phyloP scores from a whole-genome alignment of 192 early-diverging fungal genomes.

The Dissophora ornata region DNA sequence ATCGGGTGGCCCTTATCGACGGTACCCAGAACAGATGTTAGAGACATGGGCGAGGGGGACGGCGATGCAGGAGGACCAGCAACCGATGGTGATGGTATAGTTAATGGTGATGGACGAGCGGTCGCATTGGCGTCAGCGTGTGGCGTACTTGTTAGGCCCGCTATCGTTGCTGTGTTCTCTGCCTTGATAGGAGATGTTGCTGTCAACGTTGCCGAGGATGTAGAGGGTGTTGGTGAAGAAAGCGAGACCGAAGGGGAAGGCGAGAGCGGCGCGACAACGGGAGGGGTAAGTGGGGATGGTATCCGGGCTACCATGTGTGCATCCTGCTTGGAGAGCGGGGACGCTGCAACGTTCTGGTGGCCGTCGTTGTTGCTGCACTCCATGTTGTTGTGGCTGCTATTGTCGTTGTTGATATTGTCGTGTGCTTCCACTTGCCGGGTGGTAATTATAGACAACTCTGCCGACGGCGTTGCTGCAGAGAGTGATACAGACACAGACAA shows the following conservation, averaged over 20 bases:
- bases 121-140: not conserved
- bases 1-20: conserved; percentile 52
- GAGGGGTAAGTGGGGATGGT: conserved; percentile 3
- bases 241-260: conserved; percentile 19
- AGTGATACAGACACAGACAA: conserved; percentile 6
- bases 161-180: not conserved
- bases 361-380: no score
- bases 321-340: not conserved
- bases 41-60: conserved; percentile 21
- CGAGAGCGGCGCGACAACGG: conserved; percentile 13
- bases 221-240: conserved; percentile 16
- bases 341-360: no score
- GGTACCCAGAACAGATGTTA: conserved; percentile 10
- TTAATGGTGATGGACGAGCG: not conserved
- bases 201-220: not conserved
- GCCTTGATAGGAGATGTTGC: conserved; percentile 1
- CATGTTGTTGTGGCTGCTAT: no score
- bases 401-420: not conserved
- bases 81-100: not conserved
- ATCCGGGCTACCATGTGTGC: not conserved
- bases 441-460: conserved; percentile 16
- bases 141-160: not conserved
- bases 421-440: not conserved
- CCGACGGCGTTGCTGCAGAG: conserved; percentile 17
- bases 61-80: conserved; percentile 6